phyloP scores from a whole-genome alignment of 169 alveolate species.

The Plasmodium cynomolgi region DNA sequence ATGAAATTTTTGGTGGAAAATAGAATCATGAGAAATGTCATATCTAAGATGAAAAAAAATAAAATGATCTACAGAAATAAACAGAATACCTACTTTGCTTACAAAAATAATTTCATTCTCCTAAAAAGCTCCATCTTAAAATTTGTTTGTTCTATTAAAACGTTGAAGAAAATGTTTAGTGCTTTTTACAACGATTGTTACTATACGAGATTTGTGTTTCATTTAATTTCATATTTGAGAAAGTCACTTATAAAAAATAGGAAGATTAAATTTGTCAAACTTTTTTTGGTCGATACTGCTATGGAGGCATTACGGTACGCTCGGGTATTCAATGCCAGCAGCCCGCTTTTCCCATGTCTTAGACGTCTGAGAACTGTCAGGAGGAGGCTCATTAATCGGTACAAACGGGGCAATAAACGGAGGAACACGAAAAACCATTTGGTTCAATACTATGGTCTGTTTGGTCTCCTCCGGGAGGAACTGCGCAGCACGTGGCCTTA shows the following conservation, averaged over 20 bases:
- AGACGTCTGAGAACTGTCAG: slow-evolving; percentile 17
- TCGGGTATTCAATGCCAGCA: background rate
- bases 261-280: slow-evolving; percentile 47
- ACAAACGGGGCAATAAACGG: slow-evolving; percentile 5
- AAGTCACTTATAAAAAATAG: slow-evolving; percentile 48
- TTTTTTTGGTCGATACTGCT: slow-evolving; percentile 62
- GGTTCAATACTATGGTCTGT: background rate
- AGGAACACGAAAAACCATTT: slow-evolving; percentile 3
- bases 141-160: slow-evolving; percentile 68
- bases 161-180: slow-evolving; percentile 52
- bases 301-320: slow-evolving; percentile 61
- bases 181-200: slow-evolving; percentile 41
- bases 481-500: slow-evolving; percentile 49
- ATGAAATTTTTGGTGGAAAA: slow-evolving; percentile 70
- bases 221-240: slow-evolving; percentile 49
- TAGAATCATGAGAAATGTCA: slow-evolving; percentile 45
- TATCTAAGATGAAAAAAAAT: slow-evolving; percentile 53
- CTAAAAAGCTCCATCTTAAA: slow-evolving; percentile 67
- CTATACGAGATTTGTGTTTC: slow-evolving; percentile 34
- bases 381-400: slow-evolving; percentile 20
- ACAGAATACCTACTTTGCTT: slow-evolving; percentile 43
- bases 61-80: slow-evolving; percentile 31
- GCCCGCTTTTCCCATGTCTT: slow-evolving; percentile 34
- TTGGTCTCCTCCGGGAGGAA: slow-evolving; percentile 24
- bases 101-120: slow-evolving; percentile 42